A percentile compares a stretch with the other conserved stretches of the same genome.
These are phyloP conservation scores for Corylus heterophylla DNA, from an alignment of 306 rosid species.

Conservation along the genomic window DNA sequence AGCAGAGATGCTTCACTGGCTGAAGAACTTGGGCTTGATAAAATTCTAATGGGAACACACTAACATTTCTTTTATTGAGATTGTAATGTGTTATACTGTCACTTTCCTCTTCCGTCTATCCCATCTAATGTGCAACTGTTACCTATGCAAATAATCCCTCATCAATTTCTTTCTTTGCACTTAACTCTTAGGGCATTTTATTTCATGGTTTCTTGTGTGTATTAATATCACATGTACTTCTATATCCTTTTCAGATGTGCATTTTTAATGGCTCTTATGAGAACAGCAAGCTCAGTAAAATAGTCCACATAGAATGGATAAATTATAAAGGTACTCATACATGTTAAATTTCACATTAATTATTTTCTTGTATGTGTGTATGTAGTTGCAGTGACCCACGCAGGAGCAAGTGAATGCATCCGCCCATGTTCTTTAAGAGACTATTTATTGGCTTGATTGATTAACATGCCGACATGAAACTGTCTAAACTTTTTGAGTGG, in stretches of 20 bases:
- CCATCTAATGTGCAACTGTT: too few species aligned
- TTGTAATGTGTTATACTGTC: not conserved
- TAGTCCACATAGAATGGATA: too few species aligned
- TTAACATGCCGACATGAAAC: too few species aligned
- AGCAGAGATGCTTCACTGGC: constrained; percentile 72
- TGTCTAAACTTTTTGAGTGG: too few species aligned
- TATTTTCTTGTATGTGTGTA: too few species aligned
- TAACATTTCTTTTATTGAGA: not conserved
- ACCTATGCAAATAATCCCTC: not conserved
- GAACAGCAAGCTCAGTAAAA: constrained; percentile 3
- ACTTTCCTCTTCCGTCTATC: not conserved
- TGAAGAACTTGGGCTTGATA: constrained; percentile 63
- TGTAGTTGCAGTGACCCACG: too few species aligned
- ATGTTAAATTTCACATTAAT: too few species aligned
- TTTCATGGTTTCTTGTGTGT: not conserved
- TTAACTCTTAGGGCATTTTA: not conserved
- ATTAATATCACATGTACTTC: constrained; percentile 2
- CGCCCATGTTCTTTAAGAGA: too few species aligned
- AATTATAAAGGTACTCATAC: too few species aligned
- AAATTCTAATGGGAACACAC: constrained; percentile 32
- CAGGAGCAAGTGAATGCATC: too few species aligned
- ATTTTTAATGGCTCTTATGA: constrained; percentile 42
- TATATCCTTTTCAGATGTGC: constrained; percentile 51
- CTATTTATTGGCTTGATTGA: too few species aligned
- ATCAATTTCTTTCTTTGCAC: not conserved